Base-by-base conservation (phyloP, 208 protist species). In the Trypanosoma caninum region DNA sequence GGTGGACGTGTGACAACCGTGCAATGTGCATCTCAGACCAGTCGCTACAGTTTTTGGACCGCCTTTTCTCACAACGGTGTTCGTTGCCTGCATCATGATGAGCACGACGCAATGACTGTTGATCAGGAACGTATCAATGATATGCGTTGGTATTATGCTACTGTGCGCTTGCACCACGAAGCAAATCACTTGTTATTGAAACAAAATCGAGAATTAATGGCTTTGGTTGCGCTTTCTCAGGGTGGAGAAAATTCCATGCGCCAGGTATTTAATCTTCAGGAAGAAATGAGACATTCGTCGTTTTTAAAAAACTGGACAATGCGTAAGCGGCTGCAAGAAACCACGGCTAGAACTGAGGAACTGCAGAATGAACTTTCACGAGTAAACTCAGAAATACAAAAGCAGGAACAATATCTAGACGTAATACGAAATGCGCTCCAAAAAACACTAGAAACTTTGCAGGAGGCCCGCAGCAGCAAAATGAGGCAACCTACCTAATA, bases 31-130 rank as follows among this genome's bases (percentile, higher is more conserved):
- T 77, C 78, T 27, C 80, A 91, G 57, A 74, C 86, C 18, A 61
- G 84, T 63, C 83, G 87, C 25, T 84, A 88, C 69, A 83, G 72
- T 58, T 57, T 91, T 45, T 94, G 87, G 87, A 86, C 79, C 0
- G 75, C 73, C 6, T 55, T 68, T 16, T 76, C 78, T 4, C 83
- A 92, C 61, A 84, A 84, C 55, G 78, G 69, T 14, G 74, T 95
- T 31, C 79, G 77, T 14, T 92, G 84, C 64, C 91, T 84, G 85
- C 89, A 92, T 72, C 83, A 95, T 68, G 89, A 95, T 57, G 89
- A 95, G 52, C 72, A 89, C 54, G 45, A 77, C 22, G 60, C 80
- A 31, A 84, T 87, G 78, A 86, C 68, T 3, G n/a, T 54, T 10
- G 71, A 80, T 23, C 73, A 70, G 8, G 77, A 91, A 41, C 76